A percentile compares a stretch with the other conserved stretches of the same genome.
Conservation (phyloP, 306 rosid genomes). For the Dalbergia cochinchinensis region DNA sequence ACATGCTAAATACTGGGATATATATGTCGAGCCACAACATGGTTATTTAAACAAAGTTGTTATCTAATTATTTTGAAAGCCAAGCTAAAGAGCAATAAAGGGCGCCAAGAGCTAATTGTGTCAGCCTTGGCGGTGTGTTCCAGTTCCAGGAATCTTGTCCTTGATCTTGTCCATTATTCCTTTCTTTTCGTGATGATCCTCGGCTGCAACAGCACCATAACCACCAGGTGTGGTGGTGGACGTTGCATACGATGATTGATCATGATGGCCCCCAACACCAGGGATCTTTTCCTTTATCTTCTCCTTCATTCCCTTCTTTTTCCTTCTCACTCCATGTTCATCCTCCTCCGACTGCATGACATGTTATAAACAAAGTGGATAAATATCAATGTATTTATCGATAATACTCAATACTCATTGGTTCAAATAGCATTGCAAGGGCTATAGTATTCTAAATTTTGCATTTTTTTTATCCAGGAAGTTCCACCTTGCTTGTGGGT, state of each 20-base stretch:
- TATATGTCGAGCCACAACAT: background rate
- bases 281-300: conserved; percentile 40
- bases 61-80: background rate
- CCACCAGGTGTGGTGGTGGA: conserved; percentile 44
- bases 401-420: too few relatives aligned
- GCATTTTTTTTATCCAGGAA: too few relatives aligned
- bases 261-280: conserved; percentile 13
- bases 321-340: conserved; percentile 64
- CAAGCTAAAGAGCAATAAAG: background rate
- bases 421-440: too few relatives aligned
- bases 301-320: conserved; percentile 62
- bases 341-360: conserved; percentile 63
- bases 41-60: background rate
- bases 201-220: background rate
- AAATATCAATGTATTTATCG: too few relatives aligned
- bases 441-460: too few relatives aligned
- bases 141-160: conserved; percentile 54
- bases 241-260: background rate
- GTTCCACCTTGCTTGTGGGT: too few relatives aligned
- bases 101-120: background rate
- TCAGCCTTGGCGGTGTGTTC: background rate
- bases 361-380: background rate
- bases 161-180: conserved; percentile 60
- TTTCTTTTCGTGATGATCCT: conserved; percentile 41
- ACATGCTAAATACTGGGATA: too few relatives aligned